Evolutionary conservation across 2,329 filamentous ascomycete species (phyloP), one percentile per base, ranked within the genome.

Genomic region (Thielaviopsis punctulata): DNA sequence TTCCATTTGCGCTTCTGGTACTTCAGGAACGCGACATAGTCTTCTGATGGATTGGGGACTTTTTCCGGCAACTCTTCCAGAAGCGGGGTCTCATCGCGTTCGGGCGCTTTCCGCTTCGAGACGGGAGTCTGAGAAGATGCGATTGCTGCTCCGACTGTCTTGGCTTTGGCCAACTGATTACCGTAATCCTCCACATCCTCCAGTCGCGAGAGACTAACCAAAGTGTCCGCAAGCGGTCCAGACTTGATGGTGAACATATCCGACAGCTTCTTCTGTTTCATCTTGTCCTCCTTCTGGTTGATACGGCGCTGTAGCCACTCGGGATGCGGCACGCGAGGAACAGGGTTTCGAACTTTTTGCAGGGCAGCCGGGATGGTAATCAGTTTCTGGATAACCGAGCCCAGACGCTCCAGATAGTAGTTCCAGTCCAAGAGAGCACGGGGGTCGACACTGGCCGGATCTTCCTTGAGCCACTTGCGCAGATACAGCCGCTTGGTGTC

Each of bases 1-100:
- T 90, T 95, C 92, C 92, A 99, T 66, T 98, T 98, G 68, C 89
- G 80, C 67, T 99, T 99, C 64, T 98, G 92, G 61, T 96, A 96
- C 61, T 84, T 76, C 51, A 99, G 65, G 71, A 94, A 98, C 0
- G 79, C 86, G 18, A 79, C 70, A 59, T 99, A 99, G 65, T 98
- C 84, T 48, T 92, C 80, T 0, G 80, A 85, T 0, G 92, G 92
- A 13, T 98, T 72, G 22, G 78, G 78, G 24, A 87, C 82, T 18
- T 25, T 48, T 65, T 87, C 93, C 0, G 88, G 88, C 62, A 96
- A 86, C 0, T 75, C 67, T 2, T 76, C 78, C 45, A 82, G 79
- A 27, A 71, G 72, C 2, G 78, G 76, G 2, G 53, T 55, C 36
- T 55, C 53, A 19, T 55, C 53, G 45, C 53, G 50, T 56, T 85